These are phyloP conservation scores for Parascedosporium putredinis DNA, from an alignment of 2,329 filamentous ascomycete species.

Conservation along the genomic window DNA sequence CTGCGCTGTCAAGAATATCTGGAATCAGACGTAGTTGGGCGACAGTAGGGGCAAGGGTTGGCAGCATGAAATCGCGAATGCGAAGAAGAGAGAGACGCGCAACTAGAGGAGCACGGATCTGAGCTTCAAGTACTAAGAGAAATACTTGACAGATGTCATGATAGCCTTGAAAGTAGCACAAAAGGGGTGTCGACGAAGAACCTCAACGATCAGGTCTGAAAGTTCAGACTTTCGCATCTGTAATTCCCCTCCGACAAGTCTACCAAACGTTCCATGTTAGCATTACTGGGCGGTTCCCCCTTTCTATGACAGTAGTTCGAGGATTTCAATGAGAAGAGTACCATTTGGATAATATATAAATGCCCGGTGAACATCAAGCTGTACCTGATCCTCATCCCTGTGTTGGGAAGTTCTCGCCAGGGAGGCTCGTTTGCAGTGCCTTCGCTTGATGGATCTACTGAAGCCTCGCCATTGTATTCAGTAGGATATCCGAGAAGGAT, in stretches of 20 bases:
- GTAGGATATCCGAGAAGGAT: constrained; percentile 37
- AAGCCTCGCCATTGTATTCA: constrained; percentile 11
- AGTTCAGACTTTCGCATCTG: constrained; percentile 63
- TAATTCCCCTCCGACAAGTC: constrained; percentile 50
- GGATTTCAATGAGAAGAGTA: constrained; percentile 30
- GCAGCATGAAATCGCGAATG: constrained; percentile 97
- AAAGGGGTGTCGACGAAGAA: constrained; percentile 70
- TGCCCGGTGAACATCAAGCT: constrained; percentile 86
- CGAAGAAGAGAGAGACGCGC: constrained; percentile 78
- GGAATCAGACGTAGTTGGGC: constrained; percentile 82
- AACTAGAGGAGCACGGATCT: constrained; percentile 51
- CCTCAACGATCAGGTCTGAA: constrained; percentile 66
- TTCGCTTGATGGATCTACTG: not conserved
- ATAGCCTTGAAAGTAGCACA: constrained; percentile 97
- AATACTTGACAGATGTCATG: constrained; percentile 98
- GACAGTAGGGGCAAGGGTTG: constrained; percentile 69
- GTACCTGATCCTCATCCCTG: constrained; percentile 80
- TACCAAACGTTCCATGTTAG: constrained; percentile 23
- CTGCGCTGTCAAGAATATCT: constrained; percentile 62
- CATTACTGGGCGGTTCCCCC: constrained; percentile 14
- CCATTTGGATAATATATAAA: constrained; percentile 92
- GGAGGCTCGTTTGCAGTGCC: constrained; percentile 12
- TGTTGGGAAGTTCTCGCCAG: constrained; percentile 63
- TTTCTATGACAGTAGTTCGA: not conserved
- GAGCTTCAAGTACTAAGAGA: constrained; percentile 66